A percentile compares a stretch with the other conserved stretches of the same genome.
These are phyloP conservation scores for Ustilago cynodontis DNA, from an alignment of 1,284 basidiomycete species.

Conservation along the genomic window DNA sequence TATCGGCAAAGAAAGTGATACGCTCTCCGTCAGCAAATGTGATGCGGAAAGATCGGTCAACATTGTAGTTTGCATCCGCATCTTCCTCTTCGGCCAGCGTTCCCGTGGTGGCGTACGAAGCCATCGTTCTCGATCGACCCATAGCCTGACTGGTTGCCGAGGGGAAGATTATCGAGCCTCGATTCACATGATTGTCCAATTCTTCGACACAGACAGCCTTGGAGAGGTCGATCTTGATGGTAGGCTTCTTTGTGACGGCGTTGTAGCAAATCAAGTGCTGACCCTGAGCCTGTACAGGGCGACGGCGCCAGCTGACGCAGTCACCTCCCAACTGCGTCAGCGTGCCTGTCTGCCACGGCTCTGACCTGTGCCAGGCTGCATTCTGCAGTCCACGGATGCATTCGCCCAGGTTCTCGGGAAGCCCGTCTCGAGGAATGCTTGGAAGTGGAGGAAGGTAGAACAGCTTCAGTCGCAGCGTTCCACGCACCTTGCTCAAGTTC, in stretches of 20 bases:
- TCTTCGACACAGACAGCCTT: conserved; percentile 84
- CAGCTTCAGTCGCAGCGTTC: conserved; percentile 65
- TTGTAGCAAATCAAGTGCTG: conserved; percentile 89
- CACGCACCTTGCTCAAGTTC: conserved; percentile 58
- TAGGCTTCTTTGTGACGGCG: conserved; percentile 91
- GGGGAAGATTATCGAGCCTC: conserved; percentile 39
- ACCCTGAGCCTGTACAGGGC: conserved; percentile 87
- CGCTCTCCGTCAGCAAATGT: conserved; percentile 83
- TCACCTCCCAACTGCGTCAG: conserved; percentile 96
- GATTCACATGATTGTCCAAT: conserved; percentile 74
- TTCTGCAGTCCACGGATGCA: conserved; percentile 88
- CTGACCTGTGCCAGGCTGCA: conserved; percentile 89
- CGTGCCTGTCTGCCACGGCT: conserved; percentile 82
- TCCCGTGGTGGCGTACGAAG: conserved; percentile 31
- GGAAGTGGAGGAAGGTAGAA: conserved; percentile 90
- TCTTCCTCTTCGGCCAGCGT: conserved; percentile 70
- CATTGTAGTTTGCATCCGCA: conserved; percentile 76
- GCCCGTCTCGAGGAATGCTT: conserved; percentile 79
- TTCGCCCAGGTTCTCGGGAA: conserved; percentile 92
- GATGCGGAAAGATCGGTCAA: conserved; percentile 87
- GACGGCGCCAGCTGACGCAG: conserved; percentile 86
- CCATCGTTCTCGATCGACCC: conserved; percentile 37
- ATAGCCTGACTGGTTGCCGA: conserved; percentile 32
- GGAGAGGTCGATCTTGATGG: conserved; percentile 88
- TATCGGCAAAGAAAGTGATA: conserved; percentile 91